Evolutionary conservation across 202 grass and related monocot genomes (phyloP), one percentile per base, ranked within the genome.

Genomic region (Cymbopogon flexuosus): DNA sequence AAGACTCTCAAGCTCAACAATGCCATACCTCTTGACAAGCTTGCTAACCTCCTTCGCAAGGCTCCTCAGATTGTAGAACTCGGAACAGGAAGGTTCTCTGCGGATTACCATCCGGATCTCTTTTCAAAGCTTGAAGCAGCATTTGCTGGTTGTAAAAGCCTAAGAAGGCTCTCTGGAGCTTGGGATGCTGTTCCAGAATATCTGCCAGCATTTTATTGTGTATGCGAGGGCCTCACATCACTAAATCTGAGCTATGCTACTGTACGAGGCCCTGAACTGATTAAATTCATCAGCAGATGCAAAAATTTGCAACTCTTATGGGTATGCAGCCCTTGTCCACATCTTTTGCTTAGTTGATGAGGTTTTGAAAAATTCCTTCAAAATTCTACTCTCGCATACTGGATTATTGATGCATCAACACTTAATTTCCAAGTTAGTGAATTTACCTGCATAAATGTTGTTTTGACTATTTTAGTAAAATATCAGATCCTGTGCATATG

Each of bases 271-370:
- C 80, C 79, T 4, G 85, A 87, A 52, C 84, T 97, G 24, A 79
- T 90, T 66, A 84, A 85, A 65, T 84, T 97, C 52, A 84, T 97
- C 54, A 69, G 87, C 49, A 78, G 67, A 81, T 97, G 91, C 89
- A 89, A 84, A 33, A 97, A 89, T 51, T 69, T 97, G 52, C 85
- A 83, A 80, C 65, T 84, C 27, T 70, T 97, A 81, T 94, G 94
- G 94, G 94, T 97, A 93, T 82, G 86, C 42, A 64, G 52, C 69
- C 23, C 51, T 52, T 76, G 15, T 64, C n/a, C 23, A 40, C 60
- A 60, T 72, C 62, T 52, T 83, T 69, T 31, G 19, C 30, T 65
- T 22, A 12, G 18, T 36, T 41, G 10, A 39, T 6, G 3, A 69
- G n/a, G 21, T 75, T 39, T 79, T 16, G 15, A 65, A 65, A 46